phyloP scores from a whole-genome alignment of 108 stramenopile genomes.

The Fragilaria radians region DNA sequence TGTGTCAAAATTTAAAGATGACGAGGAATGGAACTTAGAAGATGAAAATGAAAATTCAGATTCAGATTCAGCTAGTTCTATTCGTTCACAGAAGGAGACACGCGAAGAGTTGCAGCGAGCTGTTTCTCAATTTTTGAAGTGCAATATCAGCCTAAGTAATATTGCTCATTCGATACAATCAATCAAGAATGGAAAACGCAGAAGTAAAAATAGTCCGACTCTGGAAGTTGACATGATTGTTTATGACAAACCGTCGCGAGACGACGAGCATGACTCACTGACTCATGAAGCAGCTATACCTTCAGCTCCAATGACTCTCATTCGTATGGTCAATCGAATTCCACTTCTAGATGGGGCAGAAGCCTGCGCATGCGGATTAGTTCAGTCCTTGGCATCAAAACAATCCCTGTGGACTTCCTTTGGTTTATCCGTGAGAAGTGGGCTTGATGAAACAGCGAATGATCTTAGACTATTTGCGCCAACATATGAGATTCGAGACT shows the following conservation, averaged over 20 bases:
- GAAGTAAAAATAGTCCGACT: slow-evolving; percentile 15
- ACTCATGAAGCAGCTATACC: neutral
- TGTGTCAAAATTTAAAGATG: neutral
- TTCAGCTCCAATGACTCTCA: slow-evolving; percentile 28
- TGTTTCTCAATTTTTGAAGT: slow-evolving; percentile 30
- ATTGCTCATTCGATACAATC: slow-evolving; percentile 51
- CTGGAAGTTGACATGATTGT: slow-evolving; percentile 60
- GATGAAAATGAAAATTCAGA: neutral
- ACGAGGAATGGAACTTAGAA: slow-evolving; percentile 7
- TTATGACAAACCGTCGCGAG: slow-evolving; percentile 7
- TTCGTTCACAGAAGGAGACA: slow-evolving; percentile 13
- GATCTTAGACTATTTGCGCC: slow-evolving; percentile 15
- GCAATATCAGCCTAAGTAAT: slow-evolving; percentile 39
- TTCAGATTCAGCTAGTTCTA: slow-evolving; percentile 8
- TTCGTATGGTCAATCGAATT: slow-evolving; percentile 81
- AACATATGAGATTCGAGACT: slow-evolving; percentile 51
- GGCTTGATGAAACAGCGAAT: neutral
- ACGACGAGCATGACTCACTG: slow-evolving; percentile 4
- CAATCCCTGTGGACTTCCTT: slow-evolving; percentile 62
- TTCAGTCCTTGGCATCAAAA: slow-evolving; percentile 45
- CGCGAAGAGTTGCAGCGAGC: slow-evolving; percentile 25
- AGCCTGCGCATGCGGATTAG: slow-evolving; percentile 66
- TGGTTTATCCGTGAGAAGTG: slow-evolving; percentile 33
- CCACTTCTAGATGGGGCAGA: slow-evolving; percentile 79
- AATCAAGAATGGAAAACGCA: slow-evolving; percentile 32